Evolutionary conservation across 768 basidiomycete species (phyloP), one percentile per base, ranked within the genome.

Genomic region (Ephemerocybe angulata): DNA sequence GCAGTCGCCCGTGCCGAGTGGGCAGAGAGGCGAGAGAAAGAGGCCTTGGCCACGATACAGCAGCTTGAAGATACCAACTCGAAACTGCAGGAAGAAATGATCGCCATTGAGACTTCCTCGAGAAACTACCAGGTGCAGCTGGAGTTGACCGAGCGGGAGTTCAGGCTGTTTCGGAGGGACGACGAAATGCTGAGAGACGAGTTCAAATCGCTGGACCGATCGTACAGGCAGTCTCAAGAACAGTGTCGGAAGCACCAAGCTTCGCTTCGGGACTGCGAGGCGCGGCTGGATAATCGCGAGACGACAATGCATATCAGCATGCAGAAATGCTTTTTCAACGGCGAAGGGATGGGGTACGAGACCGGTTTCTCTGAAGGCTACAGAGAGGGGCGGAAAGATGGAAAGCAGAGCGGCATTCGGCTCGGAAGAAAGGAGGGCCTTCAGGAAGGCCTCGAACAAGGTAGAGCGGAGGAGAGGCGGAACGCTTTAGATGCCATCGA

Each of bases 401-500:
- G 78, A 8, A 70, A 65, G 12, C 63, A 68, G 10, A 73, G 76
- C 31, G 81, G 81, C 1, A 61, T 70, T 19, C 67, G 68, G 38
- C 63, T 71, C 28, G 83, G 81, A 1, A 65, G 72, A 50, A 67
- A 67, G 33, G 65, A 70, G 22, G 80, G 81, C 2, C 46, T 73
- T 10, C n/a, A 59, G 25, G 70, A 79, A 53, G 83, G 82, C 0
- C 60, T 68, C 44, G 70, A 70, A 42, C 65, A 69, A 30, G 80
- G 81, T 0, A 68, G 73, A 57, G 71, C 65, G 52, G 79, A 81
- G 59, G 83, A 84, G 65, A 76, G 82, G 28, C 67, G 69, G 42
- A 76, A 75, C 58, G 84, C 83, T 0, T 56, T 83, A 25, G 76
- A 79, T 48, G 81, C 81, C 8, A 83, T 87, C 68, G 82, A 86